A percentile compares a stretch with the other conserved stretches of the same genome.
These are phyloP conservation scores for Trichocomaceae sp. DNA, from an alignment of 2,329 filamentous ascomycete species.

Conservation along the genomic window DNA sequence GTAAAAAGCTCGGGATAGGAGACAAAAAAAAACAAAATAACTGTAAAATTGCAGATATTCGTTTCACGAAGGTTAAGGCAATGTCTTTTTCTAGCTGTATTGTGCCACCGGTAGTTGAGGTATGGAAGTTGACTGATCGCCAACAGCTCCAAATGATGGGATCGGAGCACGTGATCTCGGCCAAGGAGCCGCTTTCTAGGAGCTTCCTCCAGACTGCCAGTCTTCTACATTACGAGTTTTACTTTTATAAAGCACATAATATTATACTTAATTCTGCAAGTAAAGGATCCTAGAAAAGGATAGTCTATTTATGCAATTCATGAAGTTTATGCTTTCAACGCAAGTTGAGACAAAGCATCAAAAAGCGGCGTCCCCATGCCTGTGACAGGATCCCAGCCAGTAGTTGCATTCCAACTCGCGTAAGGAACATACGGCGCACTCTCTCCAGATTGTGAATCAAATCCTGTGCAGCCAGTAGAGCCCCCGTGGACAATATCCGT, in stretches of 20 bases:
- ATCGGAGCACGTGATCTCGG: neutral
- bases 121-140: neutral
- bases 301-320: neutral
- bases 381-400: slow-evolving; percentile 39
- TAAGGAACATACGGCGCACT: slow-evolving; percentile 34
- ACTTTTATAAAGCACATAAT: neutral
- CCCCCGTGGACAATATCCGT: slow-evolving; percentile 46
- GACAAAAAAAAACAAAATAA: neutral
- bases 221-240: neutral
- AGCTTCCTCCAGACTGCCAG: too few relatives aligned
- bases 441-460: slow-evolving; percentile 28
- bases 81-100: slow-evolving; percentile 33
- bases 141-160: neutral
- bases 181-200: neutral
- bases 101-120: slow-evolving; percentile 14
- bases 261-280: neutral
- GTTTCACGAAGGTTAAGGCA: slow-evolving; percentile 30
- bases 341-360: slow-evolving; percentile 17
- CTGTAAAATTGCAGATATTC: slow-evolving; percentile 25
- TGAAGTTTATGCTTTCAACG: slow-evolving; percentile 6
- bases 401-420: slow-evolving; percentile 46
- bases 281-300: neutral
- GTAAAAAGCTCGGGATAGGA: neutral
- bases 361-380: slow-evolving; percentile 33
- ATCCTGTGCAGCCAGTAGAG: slow-evolving; percentile 41